Base-by-base conservation (phyloP, 192 early-diverging fungal species). In the Entomortierella beljakovae region DNA sequence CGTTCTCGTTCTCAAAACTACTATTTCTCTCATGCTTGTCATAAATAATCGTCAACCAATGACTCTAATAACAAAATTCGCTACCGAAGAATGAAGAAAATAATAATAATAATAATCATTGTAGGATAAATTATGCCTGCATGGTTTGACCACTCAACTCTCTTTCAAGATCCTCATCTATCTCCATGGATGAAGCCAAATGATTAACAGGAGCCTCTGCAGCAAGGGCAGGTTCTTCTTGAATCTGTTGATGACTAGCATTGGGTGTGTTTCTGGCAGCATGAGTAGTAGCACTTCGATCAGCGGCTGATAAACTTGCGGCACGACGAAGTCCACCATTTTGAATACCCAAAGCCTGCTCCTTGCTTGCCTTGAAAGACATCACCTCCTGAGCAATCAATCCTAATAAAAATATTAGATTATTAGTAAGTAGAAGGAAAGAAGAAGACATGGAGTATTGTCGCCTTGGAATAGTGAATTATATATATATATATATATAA, bases 321-420 rank as follows among this genome's bases (percentile, higher is more conserved):
- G 64, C 46, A 49, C 61, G 65, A 43, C 65, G 51, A 49, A 68
- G 32, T 37, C 71, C 68, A 51, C 66, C 63, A 40, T 70, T 72
- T 54, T 58, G 59, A 32, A 64, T 63, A 56, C 66, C 68, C 18
- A 71, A 51, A 52, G 85, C 70, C 67, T 82, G 83, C 62, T 88
- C 81, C 61, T 89, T 91, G 61, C 82, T 81, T 25, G 84, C 88
- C 83, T 95, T 94, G 83, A 90, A 94, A 61, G 88, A 87, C 73
- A 92, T 90, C 16, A 93, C 91, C 68, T 94, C 93, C 64, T 92
- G 89, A 25, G 92, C 91, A 82, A 94, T 92, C 84, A 92, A 88
- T 72, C 83, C 90, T 90, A 67, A 73, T 81, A 22, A 85, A 25
- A 75, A 68, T 43, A 64, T 66, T 81, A 84, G 80, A 10, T 64